Base-by-base conservation (phyloP, 192 early-diverging fungal species). In the Geosiphon pyriformis region DNA sequence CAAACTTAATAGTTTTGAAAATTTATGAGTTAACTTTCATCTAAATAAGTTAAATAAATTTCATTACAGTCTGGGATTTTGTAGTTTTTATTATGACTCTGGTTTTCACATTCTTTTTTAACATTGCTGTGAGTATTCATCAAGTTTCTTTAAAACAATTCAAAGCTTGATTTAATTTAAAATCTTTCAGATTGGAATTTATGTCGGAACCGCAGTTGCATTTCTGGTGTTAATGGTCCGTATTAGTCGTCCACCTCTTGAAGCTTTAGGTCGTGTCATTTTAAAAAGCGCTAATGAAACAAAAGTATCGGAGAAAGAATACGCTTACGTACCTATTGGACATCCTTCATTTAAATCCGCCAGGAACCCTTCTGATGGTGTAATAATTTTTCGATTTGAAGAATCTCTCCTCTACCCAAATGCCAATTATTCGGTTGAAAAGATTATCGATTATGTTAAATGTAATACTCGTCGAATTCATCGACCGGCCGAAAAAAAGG, bases 171-270 rank as follows among this genome's bases (percentile, higher is more conserved):
- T 46, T 10, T 46, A 46, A 10, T 10, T 46, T 10, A 10, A 46
- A 10, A 46, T 77, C 8, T 86, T 94, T 55, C 88, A 93, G 76
- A 85, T 80, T 29, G 89, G 87, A 60, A 92, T 98, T 65, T 92
- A 92, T 68, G 78, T 85, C 4, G 79, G 89, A 8, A 87, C 92
- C 4, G 86, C 65, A 2, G 77, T 89, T 59, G 85, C 94, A 0
- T 77, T 86, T 15, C 64, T 89, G 0, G 75, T 98, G 30, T 77
- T 93, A 20, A 79, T 98, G 20, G 79, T 88, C 72, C 83, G 92
- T 27, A 71, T 91, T 42, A 90, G 94, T 34, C 80, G 86, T 18
- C 89, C 91, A 23, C 74, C 76, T 34, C 74, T 80, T 66, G 66
- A 75, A 11, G 37, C 76, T 18, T 67, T 92, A 4, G 78, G 75